phyloP scores from a whole-genome alignment of 164 flowering plant species.

The Saururus chinensis region DNA sequence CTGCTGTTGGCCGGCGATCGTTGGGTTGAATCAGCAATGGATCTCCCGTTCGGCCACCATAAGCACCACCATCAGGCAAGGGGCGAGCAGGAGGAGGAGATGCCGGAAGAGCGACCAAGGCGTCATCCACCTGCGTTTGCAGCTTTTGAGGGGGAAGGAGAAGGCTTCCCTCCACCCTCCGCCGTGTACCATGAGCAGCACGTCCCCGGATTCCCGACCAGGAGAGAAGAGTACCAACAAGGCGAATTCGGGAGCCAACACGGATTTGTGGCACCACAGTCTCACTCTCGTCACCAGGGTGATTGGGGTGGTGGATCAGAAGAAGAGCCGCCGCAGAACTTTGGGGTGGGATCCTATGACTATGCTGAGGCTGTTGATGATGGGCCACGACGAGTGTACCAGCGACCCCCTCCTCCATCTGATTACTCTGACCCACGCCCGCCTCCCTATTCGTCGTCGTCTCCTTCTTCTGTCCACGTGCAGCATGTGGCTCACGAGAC shows the following conservation, averaged over 20 bases:
- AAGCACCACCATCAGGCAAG: slow-evolving; percentile 6
- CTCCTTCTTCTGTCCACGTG: not conserved
- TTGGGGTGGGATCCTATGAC: too few relatives aligned
- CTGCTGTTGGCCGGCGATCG: too few relatives aligned
- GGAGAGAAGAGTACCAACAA: too few relatives aligned
- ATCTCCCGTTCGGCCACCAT: slow-evolving; percentile 10
- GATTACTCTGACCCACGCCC: not conserved
- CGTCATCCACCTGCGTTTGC: too few relatives aligned
- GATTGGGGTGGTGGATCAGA: too few relatives aligned
- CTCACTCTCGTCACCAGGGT: too few relatives aligned
- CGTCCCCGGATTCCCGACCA: not conserved
- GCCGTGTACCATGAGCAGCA: not conserved
- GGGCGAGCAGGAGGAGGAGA: not conserved
- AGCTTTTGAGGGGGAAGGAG: not conserved
- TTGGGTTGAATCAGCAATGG: not conserved
- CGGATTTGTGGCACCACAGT: too few relatives aligned
- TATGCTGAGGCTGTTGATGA: too few relatives aligned
- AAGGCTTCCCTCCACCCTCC: not conserved
- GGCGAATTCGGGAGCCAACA: too few relatives aligned
- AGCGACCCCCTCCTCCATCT: slow-evolving; percentile 2
- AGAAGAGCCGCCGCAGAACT: too few relatives aligned
- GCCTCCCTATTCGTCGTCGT: not conserved
- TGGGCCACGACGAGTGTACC: not conserved
- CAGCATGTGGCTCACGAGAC: slow-evolving; percentile 8
- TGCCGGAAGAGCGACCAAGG: too few relatives aligned